phyloP scores from a whole-genome alignment of 192 early-diverging fungal species.

The Polychytrium aggregatum region DNA sequence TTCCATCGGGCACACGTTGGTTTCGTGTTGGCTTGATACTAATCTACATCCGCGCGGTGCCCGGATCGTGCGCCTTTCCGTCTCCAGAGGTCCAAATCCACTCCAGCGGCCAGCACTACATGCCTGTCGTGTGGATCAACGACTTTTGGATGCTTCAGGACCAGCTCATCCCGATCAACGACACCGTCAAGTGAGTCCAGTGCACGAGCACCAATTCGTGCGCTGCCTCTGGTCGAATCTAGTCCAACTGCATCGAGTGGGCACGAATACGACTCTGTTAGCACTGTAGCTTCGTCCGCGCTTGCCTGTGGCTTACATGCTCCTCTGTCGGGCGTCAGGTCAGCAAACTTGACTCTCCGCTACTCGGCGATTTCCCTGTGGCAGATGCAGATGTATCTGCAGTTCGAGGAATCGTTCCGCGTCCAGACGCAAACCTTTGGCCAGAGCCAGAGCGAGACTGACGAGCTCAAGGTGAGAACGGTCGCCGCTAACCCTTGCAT shows the following conservation, averaged over 20 bases:
- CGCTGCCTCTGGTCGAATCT: no score
- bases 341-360: slow-evolving; percentile 54
- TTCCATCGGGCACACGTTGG: no score
- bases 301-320: no score
- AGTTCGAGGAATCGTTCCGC: slow-evolving; percentile 57
- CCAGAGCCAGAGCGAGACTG: slow-evolving; percentile 44
- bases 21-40: no score
- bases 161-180: slow-evolving; percentile 57
- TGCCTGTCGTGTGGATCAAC: slow-evolving; percentile 62
- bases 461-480: slow-evolving; percentile 59
- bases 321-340: no score
- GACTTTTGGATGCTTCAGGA: slow-evolving; percentile 74
- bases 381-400: slow-evolving; percentile 61
- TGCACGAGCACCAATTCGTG: no score
- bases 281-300: not conserved
- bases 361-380: slow-evolving; percentile 54
- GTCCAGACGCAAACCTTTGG: slow-evolving; percentile 44
- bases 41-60: no score
- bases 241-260: no score
- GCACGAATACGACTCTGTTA: no score
- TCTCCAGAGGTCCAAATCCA: slow-evolving; percentile 20
- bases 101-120: slow-evolving; percentile 32
- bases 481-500: no score
- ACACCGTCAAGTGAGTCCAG: slow-evolving; percentile 55
- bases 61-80: no score